Base-by-base conservation (phyloP, 1,284 basidiomycete species). In the Cystobasidium slooffiae region DNA sequence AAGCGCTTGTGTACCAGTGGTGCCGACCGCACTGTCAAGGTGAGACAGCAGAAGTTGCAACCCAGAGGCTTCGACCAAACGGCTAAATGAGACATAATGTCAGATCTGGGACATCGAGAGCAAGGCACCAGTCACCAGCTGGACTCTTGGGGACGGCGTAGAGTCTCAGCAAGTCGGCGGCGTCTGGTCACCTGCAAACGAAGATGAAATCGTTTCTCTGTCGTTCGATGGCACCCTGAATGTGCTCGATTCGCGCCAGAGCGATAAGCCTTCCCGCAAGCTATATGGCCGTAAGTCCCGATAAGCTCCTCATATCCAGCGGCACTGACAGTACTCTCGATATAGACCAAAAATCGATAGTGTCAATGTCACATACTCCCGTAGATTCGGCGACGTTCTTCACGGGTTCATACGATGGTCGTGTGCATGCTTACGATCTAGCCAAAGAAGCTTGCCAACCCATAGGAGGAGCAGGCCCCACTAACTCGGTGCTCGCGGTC, bases 21-120 rank as follows among this genome's bases (percentile, higher is more conserved):
- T 10, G 70, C 62, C 20, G 63, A 73, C 41, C 55, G 53, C 22
- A 65, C 67, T 18, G 72, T 68, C 55, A 68, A 74, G 63, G 63
- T 67, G 20, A 41, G 62, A 10, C 31, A 31, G 5, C 2, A 31
- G 31, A 31, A 31, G 31, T 31, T 5, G 31, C 31, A 31, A 31
- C 5, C 5, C 31, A 31, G 31, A 31, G 31, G 31, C 5, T 5
- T 31, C 31, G 31, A 31, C 31, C 31, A 5, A 31, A 31, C 31
- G 31, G 37, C 56, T 59, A 22, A 59, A 1, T 18, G 12, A 14
- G 22, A 37, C 91, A 69, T 90, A 90, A 0, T 92, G 95, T 56
- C 92, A 92, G 79, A 83, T 96, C 5, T 97, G 94, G 94, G 92
- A 96, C 77, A 88, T 90, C 0, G 88, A 90, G 79, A 86, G 88